Evolutionary conservation across 2,329 filamentous ascomycete species (phyloP).

Genomic region (Fusarium sp.): DNA sequence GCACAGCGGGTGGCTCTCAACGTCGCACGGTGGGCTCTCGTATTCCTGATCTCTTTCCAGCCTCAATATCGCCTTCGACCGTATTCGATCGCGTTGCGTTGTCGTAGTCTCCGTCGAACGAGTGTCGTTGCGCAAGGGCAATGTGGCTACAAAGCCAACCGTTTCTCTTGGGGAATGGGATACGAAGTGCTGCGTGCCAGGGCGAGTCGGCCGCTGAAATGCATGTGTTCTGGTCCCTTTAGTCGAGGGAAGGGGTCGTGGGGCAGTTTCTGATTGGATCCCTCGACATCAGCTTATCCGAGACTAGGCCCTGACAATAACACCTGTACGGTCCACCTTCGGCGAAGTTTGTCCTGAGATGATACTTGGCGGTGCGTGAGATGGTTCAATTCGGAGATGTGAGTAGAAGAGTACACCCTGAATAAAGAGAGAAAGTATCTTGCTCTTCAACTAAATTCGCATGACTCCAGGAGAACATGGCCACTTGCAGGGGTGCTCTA

Average conservation of each 20-base stretch:
- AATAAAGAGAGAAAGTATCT: not conserved
- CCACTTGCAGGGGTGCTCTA: not conserved
- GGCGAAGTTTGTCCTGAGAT: slow-evolving; percentile 20
- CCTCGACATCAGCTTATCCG: slow-evolving; percentile 10
- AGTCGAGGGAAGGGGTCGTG: slow-evolving; percentile 32
- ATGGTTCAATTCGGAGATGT: slow-evolving; percentile 9
- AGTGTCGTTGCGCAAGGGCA: slow-evolving; percentile 29
- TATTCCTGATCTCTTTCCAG: not conserved
- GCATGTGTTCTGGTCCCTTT: slow-evolving; percentile 32
- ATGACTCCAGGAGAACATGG: not conserved
- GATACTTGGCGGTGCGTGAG: slow-evolving; percentile 1
- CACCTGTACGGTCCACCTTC: slow-evolving; percentile 20
- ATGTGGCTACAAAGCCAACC: slow-evolving; percentile 36
- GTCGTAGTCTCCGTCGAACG: slow-evolving; percentile 8
- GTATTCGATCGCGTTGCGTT: slow-evolving; percentile 16
- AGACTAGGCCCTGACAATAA: slow-evolving; percentile 19
- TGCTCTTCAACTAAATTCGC: not conserved
- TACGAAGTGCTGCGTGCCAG: slow-evolving; percentile 40
- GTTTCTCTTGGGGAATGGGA: slow-evolving; percentile 33
- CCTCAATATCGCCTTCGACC: not conserved
- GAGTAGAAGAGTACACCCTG: not conserved
- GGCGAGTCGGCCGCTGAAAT: slow-evolving; percentile 30
- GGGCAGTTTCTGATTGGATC: slow-evolving; percentile 35
- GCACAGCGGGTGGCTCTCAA: slow-evolving; percentile 8
- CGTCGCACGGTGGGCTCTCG: slow-evolving; percentile 5